phyloP scores from a whole-genome alignment of 2,329 filamentous ascomycete genomes.

The Cercospora sesami region DNA sequence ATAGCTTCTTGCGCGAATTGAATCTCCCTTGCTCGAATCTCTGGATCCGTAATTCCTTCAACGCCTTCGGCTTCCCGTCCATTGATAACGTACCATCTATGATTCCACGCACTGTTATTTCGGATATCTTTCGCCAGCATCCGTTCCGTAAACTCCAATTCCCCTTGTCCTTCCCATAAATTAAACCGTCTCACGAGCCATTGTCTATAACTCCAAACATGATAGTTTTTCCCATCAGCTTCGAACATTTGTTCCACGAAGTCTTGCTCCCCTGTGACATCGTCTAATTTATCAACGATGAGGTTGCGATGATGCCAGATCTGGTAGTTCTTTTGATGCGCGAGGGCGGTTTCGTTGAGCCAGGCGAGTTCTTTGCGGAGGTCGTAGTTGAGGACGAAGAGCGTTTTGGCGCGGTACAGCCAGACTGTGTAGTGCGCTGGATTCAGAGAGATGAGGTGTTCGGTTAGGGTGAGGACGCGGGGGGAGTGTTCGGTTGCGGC shows the following conservation, averaged over 20 bases:
- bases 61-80: conserved; percentile 47
- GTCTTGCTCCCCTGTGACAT: conserved; percentile 56
- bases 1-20: conserved; percentile 69
- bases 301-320: conserved; percentile 75
- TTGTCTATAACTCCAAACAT: conserved; percentile 95
- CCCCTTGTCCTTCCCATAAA: conserved; percentile 50
- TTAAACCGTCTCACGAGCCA: conserved; percentile 67
- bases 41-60: conserved; percentile 45
- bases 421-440: conserved; percentile 98
- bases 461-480: conserved; percentile 76
- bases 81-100: conserved; percentile 93
- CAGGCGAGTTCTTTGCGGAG: conserved; percentile 74
- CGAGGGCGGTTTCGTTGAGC: conserved; percentile 79
- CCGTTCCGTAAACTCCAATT: conserved; percentile 69
- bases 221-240: conserved; percentile 93
- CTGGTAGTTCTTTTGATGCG: conserved; percentile 96
- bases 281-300: conserved; percentile 54
- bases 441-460: conserved; percentile 88
- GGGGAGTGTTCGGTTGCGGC: conserved; percentile 78
- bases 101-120: conserved; percentile 98
- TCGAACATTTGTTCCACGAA: conserved; percentile 81
- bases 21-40: conserved; percentile 72
- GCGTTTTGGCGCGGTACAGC: conserved; percentile 84
- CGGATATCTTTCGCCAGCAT: conserved; percentile 79
- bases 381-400: conserved; percentile 66